Percentiles rank a stretch among this genome's conserved stretches.
These are phyloP conservation scores for Phytopythium sindhum DNA, from an alignment of 352 stramenopile genomes.

Conservation along the genomic window DNA sequence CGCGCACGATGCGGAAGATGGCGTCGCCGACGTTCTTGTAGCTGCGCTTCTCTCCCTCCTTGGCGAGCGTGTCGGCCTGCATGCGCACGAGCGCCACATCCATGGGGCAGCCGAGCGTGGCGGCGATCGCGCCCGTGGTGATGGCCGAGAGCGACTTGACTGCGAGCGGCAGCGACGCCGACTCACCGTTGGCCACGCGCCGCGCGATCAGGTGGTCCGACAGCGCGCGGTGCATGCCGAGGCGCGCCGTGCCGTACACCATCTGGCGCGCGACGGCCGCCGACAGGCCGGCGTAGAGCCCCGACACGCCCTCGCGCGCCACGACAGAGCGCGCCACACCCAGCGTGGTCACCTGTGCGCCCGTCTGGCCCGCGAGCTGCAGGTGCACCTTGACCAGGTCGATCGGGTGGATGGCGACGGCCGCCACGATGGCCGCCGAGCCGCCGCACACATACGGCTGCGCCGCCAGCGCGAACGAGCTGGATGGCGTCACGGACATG, in stretches of 20 bases:
- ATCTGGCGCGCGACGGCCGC: constrained; percentile 81
- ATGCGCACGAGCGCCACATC: constrained; percentile 97
- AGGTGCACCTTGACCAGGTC: constrained; percentile 91
- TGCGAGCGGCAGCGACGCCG: constrained; percentile 59
- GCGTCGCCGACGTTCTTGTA: constrained; percentile 99
- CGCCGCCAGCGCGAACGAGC: constrained; percentile 45
- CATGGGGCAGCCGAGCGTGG: constrained; percentile 97
- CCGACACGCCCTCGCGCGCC: constrained; percentile 71
- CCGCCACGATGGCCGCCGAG: constrained; percentile 67
- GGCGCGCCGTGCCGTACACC: constrained; percentile 81
- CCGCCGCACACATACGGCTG: constrained; percentile 84
- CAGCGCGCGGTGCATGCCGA: constrained; percentile 83
- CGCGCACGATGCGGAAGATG: constrained; percentile 82
- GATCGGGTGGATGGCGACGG: constrained; percentile 87
- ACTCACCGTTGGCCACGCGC: constrained; percentile 67
- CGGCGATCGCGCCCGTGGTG: constrained; percentile 84
- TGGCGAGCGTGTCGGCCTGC: constrained; percentile 95
- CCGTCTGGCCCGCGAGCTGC: constrained; percentile 81
- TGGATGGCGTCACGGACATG: constrained; percentile 27
- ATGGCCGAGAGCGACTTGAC: constrained; percentile 79
- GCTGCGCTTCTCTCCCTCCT: constrained; percentile 88
- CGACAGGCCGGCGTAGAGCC: constrained; percentile 83
- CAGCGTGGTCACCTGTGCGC: constrained; percentile 69
- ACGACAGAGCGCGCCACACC: constrained; percentile 78
- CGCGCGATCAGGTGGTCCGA: constrained; percentile 75